Percentiles rank a stretch among this genome's conserved stretches.
Evolutionary conservation across 73 alveolate species (phyloP).

Genomic region (Tetrahymena elliotti): DNA sequence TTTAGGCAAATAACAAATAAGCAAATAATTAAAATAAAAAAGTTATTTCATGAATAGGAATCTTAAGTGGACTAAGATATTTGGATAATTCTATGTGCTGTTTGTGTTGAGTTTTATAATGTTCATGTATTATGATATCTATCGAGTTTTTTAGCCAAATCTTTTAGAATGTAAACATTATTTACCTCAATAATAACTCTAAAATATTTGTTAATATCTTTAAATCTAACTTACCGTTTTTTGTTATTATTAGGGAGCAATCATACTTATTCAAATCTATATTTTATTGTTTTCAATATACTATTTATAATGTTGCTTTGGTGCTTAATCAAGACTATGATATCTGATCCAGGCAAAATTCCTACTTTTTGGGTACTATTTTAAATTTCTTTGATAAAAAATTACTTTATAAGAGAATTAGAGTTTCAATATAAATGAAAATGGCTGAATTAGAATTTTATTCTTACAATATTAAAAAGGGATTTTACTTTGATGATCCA

Average conservation of each 20-base stretch:
- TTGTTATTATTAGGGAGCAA: background rate
- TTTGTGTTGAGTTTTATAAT: background rate
- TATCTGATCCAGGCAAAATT: slow-evolving; percentile 94
- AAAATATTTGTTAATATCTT: background rate
- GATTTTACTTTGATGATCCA: slow-evolving; percentile 86
- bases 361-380: slow-evolving; percentile 37
- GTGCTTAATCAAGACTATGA: slow-evolving; percentile 81
- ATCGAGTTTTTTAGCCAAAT: background rate
- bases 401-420: too few relatives aligned
- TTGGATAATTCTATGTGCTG: background rate
- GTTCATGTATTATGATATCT: background rate
- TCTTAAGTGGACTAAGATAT: background rate
- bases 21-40: too few relatives aligned
- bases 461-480: slow-evolving; percentile 65
- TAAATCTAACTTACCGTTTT: background rate
- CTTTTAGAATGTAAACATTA: background rate
- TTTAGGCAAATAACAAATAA: background rate
- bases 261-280: background rate
- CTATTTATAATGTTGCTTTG: slow-evolving; percentile 62
- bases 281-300: background rate
- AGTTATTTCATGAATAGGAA: background rate
- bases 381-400: background rate
- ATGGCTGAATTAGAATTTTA: too few relatives aligned
- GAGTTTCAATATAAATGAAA: too few relatives aligned
- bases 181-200: background rate